A percentile compares a stretch with the other conserved stretches of the same genome.
Conservation (phyloP, 2,329 filamentous ascomycete genomes). For the Zymoseptoria crescenta region DNA sequence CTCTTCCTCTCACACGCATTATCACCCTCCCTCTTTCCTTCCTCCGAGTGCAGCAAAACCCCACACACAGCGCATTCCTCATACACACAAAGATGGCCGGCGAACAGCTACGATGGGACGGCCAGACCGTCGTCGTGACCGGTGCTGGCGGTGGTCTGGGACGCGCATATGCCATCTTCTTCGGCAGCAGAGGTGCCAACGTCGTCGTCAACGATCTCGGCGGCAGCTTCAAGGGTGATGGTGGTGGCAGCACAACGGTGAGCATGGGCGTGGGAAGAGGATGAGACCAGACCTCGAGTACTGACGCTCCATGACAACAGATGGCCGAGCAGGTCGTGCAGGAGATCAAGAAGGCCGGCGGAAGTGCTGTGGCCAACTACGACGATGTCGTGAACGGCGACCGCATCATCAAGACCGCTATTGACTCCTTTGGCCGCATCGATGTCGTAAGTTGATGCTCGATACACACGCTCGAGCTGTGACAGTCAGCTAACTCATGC, state of each 20-base stretch:
- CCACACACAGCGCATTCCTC: neutral
- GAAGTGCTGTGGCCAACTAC: conserved; percentile 97
- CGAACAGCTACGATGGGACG: conserved; percentile 70
- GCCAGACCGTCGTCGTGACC: conserved; percentile 82
- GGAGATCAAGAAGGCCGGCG: conserved; percentile 78
- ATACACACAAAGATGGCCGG: conserved; percentile 43
- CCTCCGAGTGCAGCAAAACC: neutral
- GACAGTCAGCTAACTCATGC: neutral
- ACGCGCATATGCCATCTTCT: conserved; percentile 80
- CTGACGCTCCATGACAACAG: conserved; percentile 36
- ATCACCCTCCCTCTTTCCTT: neutral
- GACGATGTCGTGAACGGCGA: conserved; percentile 90
- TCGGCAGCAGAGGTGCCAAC: conserved; percentile 82
- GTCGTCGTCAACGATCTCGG: conserved; percentile 97
- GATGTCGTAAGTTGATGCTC: conserved; percentile 49
- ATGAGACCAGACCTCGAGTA: neutral
- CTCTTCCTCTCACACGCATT: conserved; percentile 1
- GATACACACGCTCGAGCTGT: neutral
- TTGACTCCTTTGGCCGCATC: conserved; percentile 73
- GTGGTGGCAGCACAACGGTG: conserved; percentile 61
- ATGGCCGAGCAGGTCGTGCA: conserved; percentile 75
- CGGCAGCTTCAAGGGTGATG: conserved; percentile 87
- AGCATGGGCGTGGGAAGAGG: neutral
- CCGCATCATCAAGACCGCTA: conserved; percentile 83
- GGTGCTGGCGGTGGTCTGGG: conserved; percentile 77